Evolutionary conservation across 352 stramenopile genomes (phyloP).

Genomic region (Peronospora tabacina): DNA sequence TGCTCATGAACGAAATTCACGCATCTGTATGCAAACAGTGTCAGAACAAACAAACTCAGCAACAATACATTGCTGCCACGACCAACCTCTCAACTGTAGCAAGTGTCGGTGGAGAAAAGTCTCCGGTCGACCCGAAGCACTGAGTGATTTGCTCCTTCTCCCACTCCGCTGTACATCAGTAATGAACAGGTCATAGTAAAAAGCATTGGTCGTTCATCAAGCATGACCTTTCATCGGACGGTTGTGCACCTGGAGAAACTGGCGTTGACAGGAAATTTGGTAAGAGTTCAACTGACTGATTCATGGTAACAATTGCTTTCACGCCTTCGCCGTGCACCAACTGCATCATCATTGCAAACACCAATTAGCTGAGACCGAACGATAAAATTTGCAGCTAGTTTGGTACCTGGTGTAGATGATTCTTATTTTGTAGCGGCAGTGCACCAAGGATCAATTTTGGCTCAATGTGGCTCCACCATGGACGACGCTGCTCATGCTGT

Average conservation of each 20-base stretch:
- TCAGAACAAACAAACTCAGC: background rate
- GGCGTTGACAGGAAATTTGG: constrained; percentile 56
- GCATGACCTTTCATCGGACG: background rate
- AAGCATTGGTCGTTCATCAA: background rate
- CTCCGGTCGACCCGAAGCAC: constrained; percentile 52
- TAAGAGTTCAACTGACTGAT: constrained; percentile 55
- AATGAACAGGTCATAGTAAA: background rate
- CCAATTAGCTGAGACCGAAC: too few species aligned
- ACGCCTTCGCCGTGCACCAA: constrained; percentile 54
- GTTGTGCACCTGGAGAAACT: constrained; percentile 40
- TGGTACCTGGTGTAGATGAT: constrained; percentile 36
- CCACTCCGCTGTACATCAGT: constrained; percentile 42
- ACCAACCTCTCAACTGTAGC: constrained; percentile 45
- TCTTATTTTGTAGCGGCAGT: constrained; percentile 49
- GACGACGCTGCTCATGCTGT: constrained; percentile 34
- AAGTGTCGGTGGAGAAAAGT: constrained; percentile 62
- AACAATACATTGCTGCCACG: background rate
- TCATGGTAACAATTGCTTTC: constrained; percentile 71
- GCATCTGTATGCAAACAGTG: constrained; percentile 26
- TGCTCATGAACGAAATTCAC: constrained; percentile 58
- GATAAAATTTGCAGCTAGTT: background rate
- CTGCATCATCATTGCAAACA: constrained; percentile 12
- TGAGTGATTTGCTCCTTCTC: constrained; percentile 35
- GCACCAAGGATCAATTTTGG: constrained; percentile 58
- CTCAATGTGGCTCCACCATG: constrained; percentile 72